phyloP scores from a whole-genome alignment of 2,329 filamentous ascomycete genomes.

The Parascedosporium putredinis region DNA sequence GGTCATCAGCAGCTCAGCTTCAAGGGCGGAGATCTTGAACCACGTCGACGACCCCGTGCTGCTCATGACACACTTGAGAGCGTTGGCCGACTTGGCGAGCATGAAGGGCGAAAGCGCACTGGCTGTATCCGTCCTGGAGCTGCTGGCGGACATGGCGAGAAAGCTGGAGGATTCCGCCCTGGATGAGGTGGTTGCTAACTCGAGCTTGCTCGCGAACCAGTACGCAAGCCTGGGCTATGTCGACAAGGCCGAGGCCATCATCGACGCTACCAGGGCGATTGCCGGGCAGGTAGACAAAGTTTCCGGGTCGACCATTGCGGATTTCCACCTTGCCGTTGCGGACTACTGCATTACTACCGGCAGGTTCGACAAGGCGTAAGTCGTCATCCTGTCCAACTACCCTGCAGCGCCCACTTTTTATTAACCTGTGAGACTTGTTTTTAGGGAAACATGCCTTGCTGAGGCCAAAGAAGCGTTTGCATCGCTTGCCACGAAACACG shows the following conservation, averaged over 20 bases:
- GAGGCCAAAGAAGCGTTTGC: background rate
- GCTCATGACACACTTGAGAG: constrained; percentile 38
- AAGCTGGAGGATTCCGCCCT: constrained; percentile 10
- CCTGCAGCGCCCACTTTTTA: no score
- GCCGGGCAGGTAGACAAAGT: constrained; percentile 25
- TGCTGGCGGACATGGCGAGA: constrained; percentile 32
- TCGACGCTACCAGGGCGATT: constrained; percentile 48
- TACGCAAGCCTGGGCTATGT: constrained; percentile 44
- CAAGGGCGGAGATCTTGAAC: constrained; percentile 29
- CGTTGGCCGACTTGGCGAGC: constrained; percentile 39
- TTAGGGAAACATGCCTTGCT: constrained; percentile 4
- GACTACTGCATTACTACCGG: constrained; percentile 65
- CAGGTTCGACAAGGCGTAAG: constrained; percentile 49
- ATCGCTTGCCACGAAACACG: background rate
- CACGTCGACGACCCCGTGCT: constrained; percentile 38
- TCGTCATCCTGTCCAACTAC: no score
- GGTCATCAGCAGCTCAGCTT: constrained; percentile 27
- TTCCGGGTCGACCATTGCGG: constrained; percentile 30
- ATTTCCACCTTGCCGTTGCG: constrained; percentile 57
- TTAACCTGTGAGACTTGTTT: background rate
- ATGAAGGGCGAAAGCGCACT: constrained; percentile 38
- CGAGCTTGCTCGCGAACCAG: constrained; percentile 39
- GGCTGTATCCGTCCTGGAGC: constrained; percentile 34
- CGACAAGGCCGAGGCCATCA: constrained; percentile 35
- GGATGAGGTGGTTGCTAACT: constrained; percentile 32